Percentiles rank a stretch among this genome's conserved stretches.
Conservation (phyloP, 1,139 yeast species). For the Debaryomyces singareniensis region DNA sequence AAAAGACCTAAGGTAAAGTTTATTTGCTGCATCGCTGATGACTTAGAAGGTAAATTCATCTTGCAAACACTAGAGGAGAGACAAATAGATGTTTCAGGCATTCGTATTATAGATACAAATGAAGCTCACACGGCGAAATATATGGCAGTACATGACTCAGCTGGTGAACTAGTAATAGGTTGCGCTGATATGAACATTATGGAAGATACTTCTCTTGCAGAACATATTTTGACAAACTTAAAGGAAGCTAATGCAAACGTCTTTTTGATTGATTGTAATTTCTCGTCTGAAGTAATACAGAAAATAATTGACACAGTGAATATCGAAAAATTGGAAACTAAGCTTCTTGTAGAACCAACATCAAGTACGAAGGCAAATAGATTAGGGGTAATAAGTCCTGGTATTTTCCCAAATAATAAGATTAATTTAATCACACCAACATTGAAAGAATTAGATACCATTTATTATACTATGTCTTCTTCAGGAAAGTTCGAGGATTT, state of each 20-base stretch:
- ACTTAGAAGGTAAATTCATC: slow-evolving; percentile 45
- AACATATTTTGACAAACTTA: slow-evolving; percentile 33
- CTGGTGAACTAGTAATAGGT: slow-evolving; percentile 66
- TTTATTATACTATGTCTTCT: slow-evolving; percentile 44
- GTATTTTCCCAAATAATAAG: slow-evolving; percentile 25
- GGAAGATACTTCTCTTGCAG: slow-evolving; percentile 39
- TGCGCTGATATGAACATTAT: slow-evolving; percentile 80
- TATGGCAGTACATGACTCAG: slow-evolving; percentile 54
- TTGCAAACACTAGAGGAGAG: slow-evolving; percentile 17
- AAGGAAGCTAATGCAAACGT: slow-evolving; percentile 27
- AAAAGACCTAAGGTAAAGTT: slow-evolving; percentile 23
- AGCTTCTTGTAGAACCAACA: slow-evolving; percentile 69
- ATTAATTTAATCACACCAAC: slow-evolving; percentile 63
- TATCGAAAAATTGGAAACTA: slow-evolving; percentile 12
- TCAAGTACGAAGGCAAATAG: slow-evolving; percentile 53
- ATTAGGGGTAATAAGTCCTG: slow-evolving; percentile 20
- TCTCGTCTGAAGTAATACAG: slow-evolving; percentile 38
- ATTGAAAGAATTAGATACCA: slow-evolving; percentile 47
- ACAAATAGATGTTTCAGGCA: slow-evolving; percentile 35
- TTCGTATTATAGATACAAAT: slow-evolving; percentile 17
- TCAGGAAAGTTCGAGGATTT: slow-evolving; percentile 51
- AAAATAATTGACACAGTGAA: slow-evolving; percentile 24
- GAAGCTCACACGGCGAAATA: slow-evolving; percentile 57
- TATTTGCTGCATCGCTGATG: slow-evolving; percentile 57
- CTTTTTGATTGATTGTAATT: slow-evolving; percentile 65